These are phyloP conservation scores for Penicillium ochrochloron DNA, from an alignment of 495 filamentous ascomycete species.

Conservation along the genomic window DNA sequence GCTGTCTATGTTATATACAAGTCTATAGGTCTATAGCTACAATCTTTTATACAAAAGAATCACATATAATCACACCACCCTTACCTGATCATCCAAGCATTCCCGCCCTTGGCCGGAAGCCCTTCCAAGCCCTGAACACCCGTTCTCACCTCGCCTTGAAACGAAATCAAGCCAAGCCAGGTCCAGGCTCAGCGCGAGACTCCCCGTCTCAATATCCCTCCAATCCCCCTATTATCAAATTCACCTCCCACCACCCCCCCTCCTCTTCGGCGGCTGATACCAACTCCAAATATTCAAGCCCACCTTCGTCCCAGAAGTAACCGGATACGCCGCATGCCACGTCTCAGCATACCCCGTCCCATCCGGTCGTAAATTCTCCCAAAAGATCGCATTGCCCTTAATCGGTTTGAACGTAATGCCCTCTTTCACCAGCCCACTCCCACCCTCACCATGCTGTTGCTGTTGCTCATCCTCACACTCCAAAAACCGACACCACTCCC, in stretches of 20 bases:
- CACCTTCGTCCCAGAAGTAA: slow-evolving; percentile 69
- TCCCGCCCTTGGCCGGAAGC: slow-evolving; percentile 1
- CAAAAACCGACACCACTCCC: slow-evolving; percentile 62
- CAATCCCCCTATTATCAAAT: neutral
- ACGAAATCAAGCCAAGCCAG: neutral
- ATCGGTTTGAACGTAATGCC: slow-evolving; percentile 70
- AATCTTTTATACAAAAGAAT: neutral
- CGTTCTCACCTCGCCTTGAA: neutral
- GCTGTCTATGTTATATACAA: slow-evolving; percentile 4
- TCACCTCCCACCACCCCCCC: slow-evolving; percentile 14
- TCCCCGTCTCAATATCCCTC: neutral
- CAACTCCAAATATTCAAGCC: slow-evolving; percentile 82
- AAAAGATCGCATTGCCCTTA: slow-evolving; percentile 74
- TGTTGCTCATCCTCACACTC: slow-evolving; percentile 57
- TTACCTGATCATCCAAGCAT: neutral
- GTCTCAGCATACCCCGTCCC: slow-evolving; percentile 67
- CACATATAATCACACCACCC: neutral
- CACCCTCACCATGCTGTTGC: slow-evolving; percentile 6
- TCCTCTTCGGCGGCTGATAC: slow-evolving; percentile 46
- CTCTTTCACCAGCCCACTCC: slow-evolving; percentile 34
- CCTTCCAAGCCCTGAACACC: slow-evolving; percentile 5
- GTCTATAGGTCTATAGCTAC: neutral
- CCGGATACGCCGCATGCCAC: slow-evolving; percentile 73
- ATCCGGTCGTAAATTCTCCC: slow-evolving; percentile 70
- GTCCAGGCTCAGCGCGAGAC: neutral